Evolutionary conservation across 2,329 filamentous ascomycete genomes (phyloP), one percentile per base, ranked within the genome.

Genomic region (Cucurbitaria berberidis): DNA sequence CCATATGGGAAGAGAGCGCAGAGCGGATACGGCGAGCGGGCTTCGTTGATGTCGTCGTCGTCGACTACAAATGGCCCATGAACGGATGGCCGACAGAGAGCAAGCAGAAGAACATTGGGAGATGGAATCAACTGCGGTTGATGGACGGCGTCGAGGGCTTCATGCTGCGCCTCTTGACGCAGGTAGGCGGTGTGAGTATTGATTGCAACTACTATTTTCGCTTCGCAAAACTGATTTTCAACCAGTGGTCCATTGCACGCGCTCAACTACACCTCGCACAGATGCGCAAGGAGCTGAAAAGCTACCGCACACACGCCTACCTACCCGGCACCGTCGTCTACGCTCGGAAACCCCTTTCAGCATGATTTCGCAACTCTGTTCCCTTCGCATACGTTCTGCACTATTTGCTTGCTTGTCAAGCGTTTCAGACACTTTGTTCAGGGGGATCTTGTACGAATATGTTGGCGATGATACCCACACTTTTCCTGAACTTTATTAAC

Each of bases 91-190:
- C 66, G 5, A 43, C 53, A 7, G 70, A 75, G 18, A 55, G 56
- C 13, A 65, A 63, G 46, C 40, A 69, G 43, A 76, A 74, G 55
- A 68, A 75, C 32, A 69, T 76, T 13, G 74, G 74, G 1, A 34
- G 63, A 13, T 75, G 72, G 70, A 76, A 76, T 44, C 69, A 74
- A 53, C 47, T 76, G 30, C 43, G 70, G 18, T 49, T 74, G 40
- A 68, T 74, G 57, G 67, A 74, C 32, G 74, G 74, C 3, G 66
- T 74, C 4, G 73, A 76, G 54, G 72, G 73, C 0, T 75, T 73
- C 47, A 74, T 72, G 67, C 41, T 76, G 40, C 55, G 70, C 4
- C 50, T 76, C 48, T 53, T 76, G 55, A 76, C 74, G 5, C 69
- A 69, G 49, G 68, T 70, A 2, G 68, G 65, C 13, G 70, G 69